Conservation (phyloP, 2,329 filamentous ascomycete species). For the Trichoderma asperellum region DNA sequence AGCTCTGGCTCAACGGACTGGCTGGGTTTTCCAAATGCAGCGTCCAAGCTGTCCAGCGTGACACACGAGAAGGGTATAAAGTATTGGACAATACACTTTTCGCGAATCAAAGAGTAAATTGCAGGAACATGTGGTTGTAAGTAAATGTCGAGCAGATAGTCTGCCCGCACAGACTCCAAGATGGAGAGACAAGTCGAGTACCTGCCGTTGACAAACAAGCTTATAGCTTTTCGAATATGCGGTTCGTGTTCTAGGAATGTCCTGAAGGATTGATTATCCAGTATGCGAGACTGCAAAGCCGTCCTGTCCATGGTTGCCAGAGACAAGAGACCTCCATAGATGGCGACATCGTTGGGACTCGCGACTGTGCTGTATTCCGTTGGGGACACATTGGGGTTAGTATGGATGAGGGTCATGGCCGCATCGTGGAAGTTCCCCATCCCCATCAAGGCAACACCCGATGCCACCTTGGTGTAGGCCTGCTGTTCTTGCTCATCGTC, state of each 20-base stretch:
- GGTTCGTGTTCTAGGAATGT: conserved; percentile 90
- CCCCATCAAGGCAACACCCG: conserved; percentile 55
- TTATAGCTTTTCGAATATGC: conserved; percentile 88
- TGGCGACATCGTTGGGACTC: conserved; percentile 84
- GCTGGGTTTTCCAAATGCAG: conserved; percentile 70
- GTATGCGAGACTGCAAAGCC: conserved; percentile 73
- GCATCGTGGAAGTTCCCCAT: conserved; percentile 61
- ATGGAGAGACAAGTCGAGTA: conserved; percentile 85
- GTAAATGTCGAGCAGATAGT: conserved; percentile 90
- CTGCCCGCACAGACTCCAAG: conserved; percentile 76
- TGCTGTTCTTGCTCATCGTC: conserved; percentile 53
- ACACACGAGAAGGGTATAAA: conserved; percentile 89
- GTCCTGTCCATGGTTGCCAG: conserved; percentile 85
- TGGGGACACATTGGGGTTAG: conserved; percentile 56
- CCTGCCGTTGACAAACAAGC: conserved; percentile 85
- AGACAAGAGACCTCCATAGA: conserved; percentile 88
- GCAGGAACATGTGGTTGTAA: conserved; percentile 72
- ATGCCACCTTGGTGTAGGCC: conserved; percentile 57
- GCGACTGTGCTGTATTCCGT: conserved; percentile 70
- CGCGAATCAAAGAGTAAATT: conserved; percentile 76
- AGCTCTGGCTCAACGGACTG: conserved; percentile 74
- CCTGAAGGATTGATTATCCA: conserved; percentile 81
- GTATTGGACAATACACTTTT: conserved; percentile 92
- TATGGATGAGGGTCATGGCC: conserved; percentile 70
- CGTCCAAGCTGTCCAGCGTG: conserved; percentile 75